Evolutionary conservation across 208 protist species (phyloP).

Genomic region (Crithidia sp.): DNA sequence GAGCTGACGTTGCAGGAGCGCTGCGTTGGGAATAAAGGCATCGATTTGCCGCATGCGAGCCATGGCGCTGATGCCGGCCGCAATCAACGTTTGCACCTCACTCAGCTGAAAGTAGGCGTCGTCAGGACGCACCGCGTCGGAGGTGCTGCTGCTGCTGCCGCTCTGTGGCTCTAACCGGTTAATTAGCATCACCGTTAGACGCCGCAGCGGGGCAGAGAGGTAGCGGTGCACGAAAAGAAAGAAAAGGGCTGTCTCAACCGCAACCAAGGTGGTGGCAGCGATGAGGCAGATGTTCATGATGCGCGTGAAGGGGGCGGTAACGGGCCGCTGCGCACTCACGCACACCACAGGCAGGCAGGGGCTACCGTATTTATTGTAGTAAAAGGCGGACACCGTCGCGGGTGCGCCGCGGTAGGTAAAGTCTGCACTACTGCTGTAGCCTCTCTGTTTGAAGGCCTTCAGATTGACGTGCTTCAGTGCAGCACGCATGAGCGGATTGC

Average conservation of each 20-base stretch:
- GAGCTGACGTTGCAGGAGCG: background rate
- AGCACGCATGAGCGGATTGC: conserved; percentile 37
- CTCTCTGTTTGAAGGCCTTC: background rate
- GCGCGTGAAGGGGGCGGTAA: background rate
- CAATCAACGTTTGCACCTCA: conserved; percentile 7
- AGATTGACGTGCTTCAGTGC: conserved; percentile 39
- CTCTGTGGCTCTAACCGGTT: background rate
- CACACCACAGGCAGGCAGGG: conserved; percentile 7
- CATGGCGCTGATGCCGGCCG: conserved; percentile 18
- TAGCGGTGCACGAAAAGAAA: conserved; percentile 7
- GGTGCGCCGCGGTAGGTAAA: conserved; percentile 15
- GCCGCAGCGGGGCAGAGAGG: conserved; percentile 4
- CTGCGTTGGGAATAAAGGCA: conserved; percentile 16
- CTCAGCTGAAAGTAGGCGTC: background rate
- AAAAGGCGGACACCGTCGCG: background rate
- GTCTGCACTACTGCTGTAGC: background rate
- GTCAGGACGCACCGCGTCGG: background rate
- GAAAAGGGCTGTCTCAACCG: background rate
- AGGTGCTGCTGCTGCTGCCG: background rate
- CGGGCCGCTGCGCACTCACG: background rate
- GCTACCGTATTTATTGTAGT: background rate
- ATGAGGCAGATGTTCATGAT: conserved; percentile 9
- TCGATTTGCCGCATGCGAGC: conserved; percentile 24
- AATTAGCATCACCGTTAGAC: background rate
- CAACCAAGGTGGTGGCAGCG: background rate